Evolutionary conservation across 495 filamentous ascomycete species (phyloP).

Genomic region (Xylaria curta): DNA sequence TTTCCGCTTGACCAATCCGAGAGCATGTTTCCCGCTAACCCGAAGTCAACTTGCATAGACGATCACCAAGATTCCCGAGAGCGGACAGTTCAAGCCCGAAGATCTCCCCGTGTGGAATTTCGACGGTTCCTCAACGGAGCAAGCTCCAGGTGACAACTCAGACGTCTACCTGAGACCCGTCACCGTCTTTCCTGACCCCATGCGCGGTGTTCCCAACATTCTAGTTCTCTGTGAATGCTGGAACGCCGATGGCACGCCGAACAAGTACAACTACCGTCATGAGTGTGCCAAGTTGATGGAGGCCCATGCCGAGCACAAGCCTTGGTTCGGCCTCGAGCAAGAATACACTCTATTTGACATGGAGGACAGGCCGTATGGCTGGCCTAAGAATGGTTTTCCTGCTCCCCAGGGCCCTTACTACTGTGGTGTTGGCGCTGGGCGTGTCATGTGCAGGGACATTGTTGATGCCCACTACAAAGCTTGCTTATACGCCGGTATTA

Average conservation of each 20-base stretch:
- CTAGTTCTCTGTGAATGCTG: constrained; percentile 95
- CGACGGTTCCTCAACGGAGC: constrained; percentile 92
- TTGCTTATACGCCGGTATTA: constrained; percentile 88
- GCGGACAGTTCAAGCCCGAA: constrained; percentile 59
- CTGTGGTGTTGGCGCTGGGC: constrained; percentile 96
- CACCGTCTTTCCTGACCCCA: constrained; percentile 90
- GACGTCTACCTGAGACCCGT: constrained; percentile 96
- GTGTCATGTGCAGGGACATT: constrained; percentile 97
- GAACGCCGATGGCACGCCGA: constrained; percentile 94
- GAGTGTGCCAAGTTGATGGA: constrained; percentile 89
- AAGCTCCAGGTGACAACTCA: constrained; percentile 95
- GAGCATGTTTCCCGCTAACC: not conserved
- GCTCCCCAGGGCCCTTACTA: constrained; percentile 98
- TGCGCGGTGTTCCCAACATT: constrained; percentile 84
- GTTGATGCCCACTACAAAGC: constrained; percentile 99
- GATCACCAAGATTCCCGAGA: constrained; percentile 67
- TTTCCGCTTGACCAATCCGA: constrained; percentile 28
- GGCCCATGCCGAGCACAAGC: constrained; percentile 78
- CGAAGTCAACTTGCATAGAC: constrained; percentile 62
- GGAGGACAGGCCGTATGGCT: constrained; percentile 89
- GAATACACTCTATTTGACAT: constrained; percentile 92
- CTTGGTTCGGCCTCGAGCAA: constrained; percentile 99
- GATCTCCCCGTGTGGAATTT: constrained; percentile 99
- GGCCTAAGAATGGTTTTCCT: constrained; percentile 95
- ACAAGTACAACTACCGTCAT: constrained; percentile 98